Percentiles rank a stretch among this genome's conserved stretches.
These are phyloP conservation scores for Akanthomyces lecanii DNA, from an alignment of 2,329 filamentous ascomycete genomes.

Conservation along the genomic window DNA sequence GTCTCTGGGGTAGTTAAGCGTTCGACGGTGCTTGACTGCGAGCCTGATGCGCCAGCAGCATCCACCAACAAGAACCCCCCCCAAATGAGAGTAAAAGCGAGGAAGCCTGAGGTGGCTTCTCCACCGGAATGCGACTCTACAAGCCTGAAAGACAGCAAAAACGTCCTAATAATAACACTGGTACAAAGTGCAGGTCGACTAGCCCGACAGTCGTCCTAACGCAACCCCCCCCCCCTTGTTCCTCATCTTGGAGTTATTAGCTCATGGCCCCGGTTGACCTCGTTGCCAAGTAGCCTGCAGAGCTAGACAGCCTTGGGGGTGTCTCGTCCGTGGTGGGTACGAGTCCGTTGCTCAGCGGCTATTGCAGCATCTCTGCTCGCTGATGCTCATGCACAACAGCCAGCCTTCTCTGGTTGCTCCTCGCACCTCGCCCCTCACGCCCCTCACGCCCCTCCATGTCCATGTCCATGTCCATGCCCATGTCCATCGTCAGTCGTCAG, in stretches of 20 bases:
- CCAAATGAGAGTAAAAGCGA: background rate
- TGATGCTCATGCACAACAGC: constrained; percentile 15
- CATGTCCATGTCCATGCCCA: no score
- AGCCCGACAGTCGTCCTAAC: background rate
- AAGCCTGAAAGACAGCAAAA: constrained; percentile 1
- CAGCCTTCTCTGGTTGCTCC: background rate
- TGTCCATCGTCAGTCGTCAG: background rate
- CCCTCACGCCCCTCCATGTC: background rate
- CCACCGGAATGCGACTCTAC: constrained; percentile 1
- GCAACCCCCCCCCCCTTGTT: constrained; percentile 2
- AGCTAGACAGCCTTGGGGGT: background rate
- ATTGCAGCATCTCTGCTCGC: constrained; percentile 13
- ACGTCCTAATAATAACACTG: background rate
- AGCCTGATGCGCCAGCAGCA: background rate
- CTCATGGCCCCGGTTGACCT: background rate
- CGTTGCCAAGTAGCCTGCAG: background rate
- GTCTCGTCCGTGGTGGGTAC: constrained; percentile 2
- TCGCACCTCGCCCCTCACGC: background rate
- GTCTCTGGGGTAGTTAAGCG: background rate
- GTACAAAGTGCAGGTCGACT: background rate
- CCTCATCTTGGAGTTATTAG: background rate
- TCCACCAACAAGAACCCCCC: background rate
- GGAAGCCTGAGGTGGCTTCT: background rate
- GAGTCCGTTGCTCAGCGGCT: constrained; percentile 5
- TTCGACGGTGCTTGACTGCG: background rate